Base-by-base conservation (phyloP, 179 eudicot species). In the Camellia oleifera region DNA sequence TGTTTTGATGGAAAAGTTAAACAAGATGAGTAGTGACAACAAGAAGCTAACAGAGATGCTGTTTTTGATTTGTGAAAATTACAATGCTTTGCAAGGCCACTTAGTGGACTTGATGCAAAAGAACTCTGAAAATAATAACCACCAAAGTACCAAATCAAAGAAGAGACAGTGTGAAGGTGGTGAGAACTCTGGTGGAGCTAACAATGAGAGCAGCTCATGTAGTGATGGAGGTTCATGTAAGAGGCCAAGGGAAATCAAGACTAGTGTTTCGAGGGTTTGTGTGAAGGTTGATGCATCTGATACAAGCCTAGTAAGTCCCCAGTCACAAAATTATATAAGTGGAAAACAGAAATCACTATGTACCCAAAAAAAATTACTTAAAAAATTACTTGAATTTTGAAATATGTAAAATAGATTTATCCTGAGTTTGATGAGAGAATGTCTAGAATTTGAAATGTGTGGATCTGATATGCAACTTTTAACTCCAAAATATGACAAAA, bases 1-100 rank as follows among this genome's bases (percentile, higher is more conserved):
- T 44, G 79, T 74, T 14, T 79, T 90, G 77, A 48, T 83, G 45
- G 90, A 83, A 70, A 88, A 87, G 58, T 44, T 89, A 72, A 84
- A 83, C 5, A 78, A 83, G 40, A 89, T 87, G 76, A 89, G 82
- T 32, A 81, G 81, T 0, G 97, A 93, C 66, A 93, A 93, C 85
- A 92, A 89, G 90, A 85, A 80, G 88, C 85, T 93, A 45, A 86
- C 88, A 7, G 91, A 91, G 77, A 81, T 85, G 91, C 77, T 93
- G 4, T 74, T 85, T 3, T 78, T 77, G 0, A 75, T 89, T 1
- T 87, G 88, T 17, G 88, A 90, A 67, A 90, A 85, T 18, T 92
- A 89, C 78, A 90, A 81, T 71, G 86, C 86, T 1, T 67, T 92
- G 72, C 85, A 82, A 83, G 84, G 81, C 52, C 84, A 88, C 23